Percentiles rank a stretch among this genome's conserved stretches.
Evolutionary conservation across 192 early-diverging fungal species (phyloP).

Genomic region (Geranomyces variabilis): DNA sequence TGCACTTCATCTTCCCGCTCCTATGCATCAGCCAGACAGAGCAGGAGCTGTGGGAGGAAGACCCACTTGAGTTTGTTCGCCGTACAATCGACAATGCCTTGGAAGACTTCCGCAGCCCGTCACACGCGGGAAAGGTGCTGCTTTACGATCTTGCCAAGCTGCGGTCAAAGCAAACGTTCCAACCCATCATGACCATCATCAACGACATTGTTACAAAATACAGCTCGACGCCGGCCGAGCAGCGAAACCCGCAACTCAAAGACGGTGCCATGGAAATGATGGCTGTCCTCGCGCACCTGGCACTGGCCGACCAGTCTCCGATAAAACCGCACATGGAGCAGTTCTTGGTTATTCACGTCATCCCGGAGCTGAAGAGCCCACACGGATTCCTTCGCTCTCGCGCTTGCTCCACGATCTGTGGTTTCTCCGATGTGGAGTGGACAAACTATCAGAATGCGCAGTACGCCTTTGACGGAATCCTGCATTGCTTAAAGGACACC

Average conservation of each 20-base stretch:
- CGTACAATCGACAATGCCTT: conserved; percentile 64
- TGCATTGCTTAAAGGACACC: conserved; percentile 65
- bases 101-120: conserved; percentile 83
- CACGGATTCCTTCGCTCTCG: conserved; percentile 81
- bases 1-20: conserved; percentile 92
- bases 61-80: conserved; percentile 88
- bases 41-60: conserved; percentile 88
- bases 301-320: conserved; percentile 72
- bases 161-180: conserved; percentile 79
- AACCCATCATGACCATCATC: conserved; percentile 76
- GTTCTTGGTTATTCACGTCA: conserved; percentile 83
- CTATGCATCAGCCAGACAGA: conserved; percentile 87
- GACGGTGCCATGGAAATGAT: conserved; percentile 93
- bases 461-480: conserved; percentile 42
- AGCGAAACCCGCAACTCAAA: conserved; percentile 77
- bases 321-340: conserved; percentile 74
- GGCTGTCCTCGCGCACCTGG: conserved; percentile 66
- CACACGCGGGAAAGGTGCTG: conserved; percentile 72
- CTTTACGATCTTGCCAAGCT: conserved; percentile 78
- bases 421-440: conserved; percentile 43
- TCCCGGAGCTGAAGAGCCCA: conserved; percentile 88
- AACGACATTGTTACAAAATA: conserved; percentile 76
- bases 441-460: conserved; percentile 35
- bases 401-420: conserved; percentile 51
- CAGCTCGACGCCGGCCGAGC: conserved; percentile 63